Percentiles rank a stretch among this genome's conserved stretches.
phyloP scores from a whole-genome alignment of 345 rosid species.

The Adansonia digitata region DNA sequence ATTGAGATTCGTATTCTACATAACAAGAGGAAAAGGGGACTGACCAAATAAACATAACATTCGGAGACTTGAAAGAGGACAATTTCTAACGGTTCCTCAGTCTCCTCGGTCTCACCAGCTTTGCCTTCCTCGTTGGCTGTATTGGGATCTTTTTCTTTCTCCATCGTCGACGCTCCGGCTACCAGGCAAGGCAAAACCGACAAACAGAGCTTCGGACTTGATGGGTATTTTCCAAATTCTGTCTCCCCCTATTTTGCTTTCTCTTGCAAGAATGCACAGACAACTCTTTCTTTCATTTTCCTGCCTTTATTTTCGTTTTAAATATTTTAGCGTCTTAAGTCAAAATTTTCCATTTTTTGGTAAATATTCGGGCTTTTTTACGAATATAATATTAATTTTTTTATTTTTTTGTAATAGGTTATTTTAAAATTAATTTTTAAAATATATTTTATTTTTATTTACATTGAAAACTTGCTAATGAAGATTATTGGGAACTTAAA shows the following conservation, averaged over 20 bases:
- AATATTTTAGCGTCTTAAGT: no score
- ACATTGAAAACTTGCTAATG: no score
- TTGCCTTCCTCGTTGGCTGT: constrained; percentile 8
- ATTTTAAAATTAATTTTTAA: no score
- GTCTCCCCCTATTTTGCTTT: background rate
- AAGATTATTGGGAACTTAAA: no score
- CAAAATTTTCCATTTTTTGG: no score
- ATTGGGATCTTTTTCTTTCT: constrained; percentile 22
- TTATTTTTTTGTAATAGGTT: no score
- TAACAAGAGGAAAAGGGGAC: background rate
- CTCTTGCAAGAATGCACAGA: background rate
- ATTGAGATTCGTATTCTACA: background rate
- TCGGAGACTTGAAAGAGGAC: constrained; percentile 82
- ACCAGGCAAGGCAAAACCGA: background rate
- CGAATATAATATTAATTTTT: no score
- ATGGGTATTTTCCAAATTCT: background rate
- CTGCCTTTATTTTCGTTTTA: background rate
- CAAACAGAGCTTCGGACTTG: background rate
- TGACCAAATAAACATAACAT: constrained; percentile 87
- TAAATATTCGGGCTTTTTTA: no score
- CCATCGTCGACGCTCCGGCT: constrained; percentile 14
- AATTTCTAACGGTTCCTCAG: constrained; percentile 57
- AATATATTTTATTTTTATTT: no score
- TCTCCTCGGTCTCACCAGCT: constrained; percentile 43
- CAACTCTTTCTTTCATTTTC: background rate